Evolutionary conservation across 371 early-diverging fungal species (phyloP), one percentile per base, ranked within the genome.

Genomic region (Mortierella sp.): DNA sequence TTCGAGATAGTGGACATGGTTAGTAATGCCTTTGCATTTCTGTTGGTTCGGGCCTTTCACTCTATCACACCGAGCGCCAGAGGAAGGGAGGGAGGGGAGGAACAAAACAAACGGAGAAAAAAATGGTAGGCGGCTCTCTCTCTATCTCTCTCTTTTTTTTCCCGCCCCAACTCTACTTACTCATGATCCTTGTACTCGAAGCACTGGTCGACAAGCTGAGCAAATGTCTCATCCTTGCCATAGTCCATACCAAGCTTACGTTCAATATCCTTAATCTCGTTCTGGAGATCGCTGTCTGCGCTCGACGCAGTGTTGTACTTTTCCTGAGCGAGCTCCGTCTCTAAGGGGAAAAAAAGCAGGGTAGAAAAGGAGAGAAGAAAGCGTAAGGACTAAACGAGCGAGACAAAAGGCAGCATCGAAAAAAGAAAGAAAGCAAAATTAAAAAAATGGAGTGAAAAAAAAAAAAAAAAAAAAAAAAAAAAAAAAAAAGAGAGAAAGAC

Each of bases 171-270:
- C 37, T 5, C 37, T 2, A 66, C 72, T 57, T 62, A 92, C 87
- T 96, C 95, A 60, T 90, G 87, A 16, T 89, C 84, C 68, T 91
- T 86, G 51, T 85, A 83, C 25, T 85, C 85, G 62, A 89, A 83
- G 83, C 97, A 96, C 37, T 90, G 71, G 50, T 88, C 89, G 55
- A 86, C 87, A 1, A 94, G 67, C 6, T 86, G 76, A 52, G 90
- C 81, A 83, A 88, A 94, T 62, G 88, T 85, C 50, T 84, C 81
- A 16, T 88, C 81, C 18, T 70, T 63, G 16, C 94, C 95, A 64
- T 88, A 88, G 76, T 95, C 92, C 18, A 70, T 82, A 9, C 56
- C 56, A 6, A 93, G 74, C 46, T 91, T 82, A 6, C 81, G 57
- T 37, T 84, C 81, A 0, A 77, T 62, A 16, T 82, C 80, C 11